Percentiles rank a stretch among this genome's conserved stretches.
Evolutionary conservation across 2,329 filamentous ascomycete species (phyloP).

Genomic region (Penicillium sp.): DNA sequence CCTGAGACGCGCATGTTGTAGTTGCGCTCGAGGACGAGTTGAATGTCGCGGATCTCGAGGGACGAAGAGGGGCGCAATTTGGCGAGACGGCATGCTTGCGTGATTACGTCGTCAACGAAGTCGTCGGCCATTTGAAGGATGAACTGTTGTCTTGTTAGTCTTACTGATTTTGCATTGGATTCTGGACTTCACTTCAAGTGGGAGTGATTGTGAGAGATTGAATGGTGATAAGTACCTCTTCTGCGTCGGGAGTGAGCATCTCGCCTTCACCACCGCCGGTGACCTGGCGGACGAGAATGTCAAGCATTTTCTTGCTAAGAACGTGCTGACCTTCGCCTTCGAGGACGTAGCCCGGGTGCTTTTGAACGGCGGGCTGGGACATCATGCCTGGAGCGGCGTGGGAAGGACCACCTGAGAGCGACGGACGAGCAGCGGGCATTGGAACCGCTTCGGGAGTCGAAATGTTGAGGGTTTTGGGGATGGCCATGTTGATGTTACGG

Average conservation of each 20-base stretch:
- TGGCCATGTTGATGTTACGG: slow-evolving; percentile 67
- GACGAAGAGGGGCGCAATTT: slow-evolving; percentile 89
- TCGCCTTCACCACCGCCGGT: slow-evolving; percentile 77
- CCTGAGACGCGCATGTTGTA: slow-evolving; percentile 93
- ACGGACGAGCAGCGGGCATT: slow-evolving; percentile 73
- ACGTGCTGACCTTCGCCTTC: slow-evolving; percentile 91
- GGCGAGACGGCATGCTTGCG: slow-evolving; percentile 82
- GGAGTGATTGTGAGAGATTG: too few species aligned
- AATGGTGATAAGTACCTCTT: slow-evolving; percentile 66
- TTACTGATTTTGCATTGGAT: neutral
- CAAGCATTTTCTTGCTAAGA: slow-evolving; percentile 95
- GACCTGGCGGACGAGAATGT: slow-evolving; percentile 91
- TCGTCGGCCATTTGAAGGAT: slow-evolving; percentile 87
- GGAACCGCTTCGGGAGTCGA: slow-evolving; percentile 70
- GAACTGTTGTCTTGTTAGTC: slow-evolving; percentile 54
- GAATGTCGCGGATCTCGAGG: slow-evolving; percentile 83
- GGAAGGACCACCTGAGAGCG: slow-evolving; percentile 71
- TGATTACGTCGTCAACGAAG: slow-evolving; percentile 89
- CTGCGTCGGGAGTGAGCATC: slow-evolving; percentile 82
- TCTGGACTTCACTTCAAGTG: neutral
- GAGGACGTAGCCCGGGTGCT: slow-evolving; percentile 78
- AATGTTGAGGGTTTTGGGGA: slow-evolving; percentile 75
- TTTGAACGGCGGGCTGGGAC: slow-evolving; percentile 79
- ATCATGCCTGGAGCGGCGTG: slow-evolving; percentile 78
- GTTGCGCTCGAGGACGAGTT: slow-evolving; percentile 76